Conservation (phyloP, 257 asterid species). For the Gardenia jasminoides region DNA sequence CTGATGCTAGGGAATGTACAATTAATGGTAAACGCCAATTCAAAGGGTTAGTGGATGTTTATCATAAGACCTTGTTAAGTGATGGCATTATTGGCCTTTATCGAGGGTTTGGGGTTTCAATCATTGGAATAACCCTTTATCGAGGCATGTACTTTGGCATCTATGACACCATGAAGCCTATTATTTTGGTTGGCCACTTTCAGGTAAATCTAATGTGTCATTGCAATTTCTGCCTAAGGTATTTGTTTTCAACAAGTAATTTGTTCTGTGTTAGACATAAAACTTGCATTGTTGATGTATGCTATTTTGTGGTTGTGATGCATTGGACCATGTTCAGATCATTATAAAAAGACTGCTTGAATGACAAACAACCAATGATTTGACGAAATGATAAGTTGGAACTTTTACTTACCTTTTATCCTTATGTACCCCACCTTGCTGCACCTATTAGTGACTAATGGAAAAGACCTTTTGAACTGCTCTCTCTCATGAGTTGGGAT, state of each 20-base stretch:
- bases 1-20: constrained; percentile 32
- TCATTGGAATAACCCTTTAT: constrained; percentile 82
- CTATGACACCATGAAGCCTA: constrained; percentile 90
- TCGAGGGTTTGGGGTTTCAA: constrained; percentile 89
- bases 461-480: not conserved
- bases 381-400: not conserved
- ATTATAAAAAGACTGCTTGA: not conserved
- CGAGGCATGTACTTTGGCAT: constrained; percentile 98
- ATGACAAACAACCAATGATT: not conserved
- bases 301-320: not conserved
- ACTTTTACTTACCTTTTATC: not conserved
- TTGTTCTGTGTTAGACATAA: not conserved
- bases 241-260: not conserved
- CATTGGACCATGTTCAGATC: not conserved
- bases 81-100: constrained; percentile 86
- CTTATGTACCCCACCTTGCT: no score
- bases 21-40: constrained; percentile 34
- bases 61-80: constrained; percentile 64
- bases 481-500: not conserved
- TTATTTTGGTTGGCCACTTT: constrained; percentile 80
- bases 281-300: not conserved
- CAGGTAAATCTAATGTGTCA: constrained; percentile 41
- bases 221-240: not conserved
- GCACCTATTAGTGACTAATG: no score
- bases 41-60: constrained; percentile 65